These are phyloP conservation scores for Xylaria intraflava DNA, from an alignment of 495 filamentous ascomycete species.

Conservation along the genomic window DNA sequence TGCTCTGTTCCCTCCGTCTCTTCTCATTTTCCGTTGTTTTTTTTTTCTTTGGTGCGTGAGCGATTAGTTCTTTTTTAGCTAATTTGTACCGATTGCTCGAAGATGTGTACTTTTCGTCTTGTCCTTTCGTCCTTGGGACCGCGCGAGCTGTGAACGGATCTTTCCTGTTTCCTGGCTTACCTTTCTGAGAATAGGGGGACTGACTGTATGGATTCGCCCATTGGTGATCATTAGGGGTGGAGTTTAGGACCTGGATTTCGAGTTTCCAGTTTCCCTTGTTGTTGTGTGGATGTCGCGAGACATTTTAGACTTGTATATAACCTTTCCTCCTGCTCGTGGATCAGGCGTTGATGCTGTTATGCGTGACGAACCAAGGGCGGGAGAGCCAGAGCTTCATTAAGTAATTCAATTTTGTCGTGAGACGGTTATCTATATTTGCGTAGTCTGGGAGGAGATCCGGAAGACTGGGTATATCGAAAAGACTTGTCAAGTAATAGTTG, in stretches of 20 bases:
- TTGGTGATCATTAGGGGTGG: slow-evolving; percentile 2
- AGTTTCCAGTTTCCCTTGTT: neutral
- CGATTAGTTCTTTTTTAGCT: slow-evolving; percentile 12
- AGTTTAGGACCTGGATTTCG: neutral
- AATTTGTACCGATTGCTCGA: slow-evolving; percentile 9
- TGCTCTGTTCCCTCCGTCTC: too few species aligned
- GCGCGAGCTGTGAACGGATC: neutral
- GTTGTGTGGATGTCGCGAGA: slow-evolving; percentile 5
- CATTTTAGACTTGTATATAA: neutral
- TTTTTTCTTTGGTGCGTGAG: slow-evolving; percentile 6
- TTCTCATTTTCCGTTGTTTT: too few species aligned
- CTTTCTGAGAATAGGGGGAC: slow-evolving; percentile 1
- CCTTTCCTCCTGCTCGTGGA: neutral
- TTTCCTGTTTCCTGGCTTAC: neutral
- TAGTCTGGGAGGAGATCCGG: neutral
- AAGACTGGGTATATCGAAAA: neutral
- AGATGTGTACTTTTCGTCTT: neutral
- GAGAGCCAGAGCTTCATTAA: neutral
- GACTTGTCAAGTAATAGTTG: neutral
- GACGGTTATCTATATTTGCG: slow-evolving; percentile 8
- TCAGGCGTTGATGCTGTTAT: neutral
- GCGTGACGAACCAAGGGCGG: neutral
- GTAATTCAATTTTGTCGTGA: slow-evolving; percentile 5
- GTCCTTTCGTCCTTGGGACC: neutral
- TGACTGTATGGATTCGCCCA: neutral